Conservation (phyloP, 179 eudicot species). For the Silene noctiflora region DNA sequence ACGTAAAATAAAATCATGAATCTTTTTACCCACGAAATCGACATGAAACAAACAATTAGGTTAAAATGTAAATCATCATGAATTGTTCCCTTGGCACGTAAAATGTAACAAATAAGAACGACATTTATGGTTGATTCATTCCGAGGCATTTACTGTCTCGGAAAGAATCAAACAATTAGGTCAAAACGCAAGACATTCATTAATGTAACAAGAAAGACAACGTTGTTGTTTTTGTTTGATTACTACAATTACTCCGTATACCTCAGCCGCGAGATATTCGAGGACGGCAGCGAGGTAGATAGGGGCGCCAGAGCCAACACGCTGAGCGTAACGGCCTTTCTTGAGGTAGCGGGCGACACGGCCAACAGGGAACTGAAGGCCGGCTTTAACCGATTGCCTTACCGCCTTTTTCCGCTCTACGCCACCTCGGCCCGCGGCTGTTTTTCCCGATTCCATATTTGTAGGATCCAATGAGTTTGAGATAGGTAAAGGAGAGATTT, state of each 20-base stretch:
- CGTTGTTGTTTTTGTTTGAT: too few relatives aligned
- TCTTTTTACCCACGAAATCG: not conserved
- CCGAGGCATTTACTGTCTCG: too few relatives aligned
- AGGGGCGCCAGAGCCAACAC: conserved; percentile 6
- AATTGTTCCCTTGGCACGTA: too few relatives aligned
- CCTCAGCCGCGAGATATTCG: conserved; percentile 7
- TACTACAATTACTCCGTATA: not conserved
- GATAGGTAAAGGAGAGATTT: not conserved
- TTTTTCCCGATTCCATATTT: not conserved
- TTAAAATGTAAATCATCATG: too few relatives aligned
- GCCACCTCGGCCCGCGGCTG: not conserved
- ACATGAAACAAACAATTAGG: too few relatives aligned
- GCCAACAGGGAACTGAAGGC: conserved; percentile 9
- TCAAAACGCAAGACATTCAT: too few relatives aligned
- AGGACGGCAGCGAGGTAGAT: conserved; percentile 14
- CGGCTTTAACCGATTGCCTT: conserved; percentile 12
- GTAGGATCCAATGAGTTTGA: not conserved
- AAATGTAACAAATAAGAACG: too few relatives aligned
- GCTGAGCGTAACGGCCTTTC: conserved; percentile 11
- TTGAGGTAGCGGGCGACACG: conserved; percentile 14
- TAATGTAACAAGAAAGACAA: too few relatives aligned
- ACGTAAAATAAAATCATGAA: not conserved
- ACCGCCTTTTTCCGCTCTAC: conserved; percentile 5
- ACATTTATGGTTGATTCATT: too few relatives aligned
- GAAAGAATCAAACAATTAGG: too few relatives aligned